Evolutionary conservation across 2,329 filamentous ascomycete species (phyloP).

Genomic region (Emericellopsis atlantica): DNA sequence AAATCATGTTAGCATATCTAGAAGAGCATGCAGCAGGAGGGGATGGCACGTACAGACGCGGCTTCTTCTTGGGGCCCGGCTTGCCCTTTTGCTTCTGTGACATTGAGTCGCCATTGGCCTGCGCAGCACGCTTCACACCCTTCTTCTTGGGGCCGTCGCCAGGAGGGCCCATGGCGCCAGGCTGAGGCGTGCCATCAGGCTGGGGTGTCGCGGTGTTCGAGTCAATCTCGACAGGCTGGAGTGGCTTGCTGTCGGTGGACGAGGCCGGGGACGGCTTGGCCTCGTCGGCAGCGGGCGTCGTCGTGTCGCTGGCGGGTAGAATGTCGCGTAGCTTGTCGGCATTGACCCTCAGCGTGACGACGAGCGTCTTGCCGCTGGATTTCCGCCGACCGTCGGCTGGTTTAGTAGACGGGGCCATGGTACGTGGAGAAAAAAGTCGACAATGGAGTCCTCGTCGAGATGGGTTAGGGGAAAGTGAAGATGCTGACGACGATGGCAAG

Average conservation of each 20-base stretch:
- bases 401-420: slow-evolving; percentile 21
- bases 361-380: slow-evolving; percentile 20
- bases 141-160: slow-evolving; percentile 60
- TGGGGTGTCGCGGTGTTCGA: slow-evolving; percentile 48
- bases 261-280: slow-evolving; percentile 29
- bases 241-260: slow-evolving; percentile 10
- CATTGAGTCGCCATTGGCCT: slow-evolving; percentile 53
- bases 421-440: not conserved
- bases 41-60: slow-evolving; percentile 63
- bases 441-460: not conserved
- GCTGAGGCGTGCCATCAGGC: slow-evolving; percentile 40
- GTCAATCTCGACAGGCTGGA: slow-evolving; percentile 16
- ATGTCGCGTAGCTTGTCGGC: slow-evolving; percentile 37
- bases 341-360: slow-evolving; percentile 41
- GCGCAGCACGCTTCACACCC: slow-evolving; percentile 56
- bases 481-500: not conserved
- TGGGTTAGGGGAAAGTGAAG: too few relatives aligned
- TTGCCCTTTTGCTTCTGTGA: slow-evolving; percentile 65
- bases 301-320: slow-evolving; percentile 30
- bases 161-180: slow-evolving; percentile 46
- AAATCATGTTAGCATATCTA: slow-evolving; percentile 14
- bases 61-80: slow-evolving; percentile 94
- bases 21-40: not conserved
- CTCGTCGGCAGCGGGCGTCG: slow-evolving; percentile 18
- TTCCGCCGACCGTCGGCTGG: slow-evolving; percentile 21